A percentile compares a stretch with the other conserved stretches of the same genome.
These are phyloP conservation scores for Melaleuca alternifolia DNA, from an alignment of 345 rosid species.

Conservation along the genomic window DNA sequence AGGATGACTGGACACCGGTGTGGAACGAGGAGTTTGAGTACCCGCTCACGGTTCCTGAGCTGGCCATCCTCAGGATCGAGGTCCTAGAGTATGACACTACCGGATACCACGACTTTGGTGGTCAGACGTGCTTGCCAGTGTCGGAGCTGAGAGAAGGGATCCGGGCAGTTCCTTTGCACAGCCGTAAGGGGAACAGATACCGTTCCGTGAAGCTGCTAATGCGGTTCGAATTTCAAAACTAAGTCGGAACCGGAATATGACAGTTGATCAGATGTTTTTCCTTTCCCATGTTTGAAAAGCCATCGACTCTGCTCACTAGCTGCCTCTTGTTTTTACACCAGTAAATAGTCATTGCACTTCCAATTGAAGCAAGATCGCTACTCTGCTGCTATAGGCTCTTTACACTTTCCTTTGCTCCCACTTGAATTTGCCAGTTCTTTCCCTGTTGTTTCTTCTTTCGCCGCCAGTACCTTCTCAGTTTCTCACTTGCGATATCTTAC, in stretches of 20 bases:
- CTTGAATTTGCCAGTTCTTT: not conserved
- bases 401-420: not conserved
- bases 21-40: constrained; percentile 44
- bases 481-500: not conserved
- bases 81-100: constrained; percentile 32
- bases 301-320: too few species aligned
- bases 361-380: too few species aligned
- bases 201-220: constrained; percentile 21
- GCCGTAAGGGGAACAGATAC: constrained; percentile 14
- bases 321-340: too few species aligned
- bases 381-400: not conserved
- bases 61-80: constrained; percentile 44
- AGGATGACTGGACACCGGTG: constrained; percentile 34
- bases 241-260: not conserved
- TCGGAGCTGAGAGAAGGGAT: constrained; percentile 30
- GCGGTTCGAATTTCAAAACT: constrained; percentile 13
- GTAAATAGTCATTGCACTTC: too few species aligned
- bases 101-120: constrained; percentile 39
- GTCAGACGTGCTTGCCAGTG: constrained; percentile 32
- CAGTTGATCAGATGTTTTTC: not conserved
- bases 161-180: constrained; percentile 22
- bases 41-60: constrained; percentile 29
- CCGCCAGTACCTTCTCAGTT: not conserved
- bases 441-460: not conserved
- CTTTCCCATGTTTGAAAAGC: too few species aligned